Conservation (phyloP, 306 rosid species). For the Gillenia trifoliata region DNA sequence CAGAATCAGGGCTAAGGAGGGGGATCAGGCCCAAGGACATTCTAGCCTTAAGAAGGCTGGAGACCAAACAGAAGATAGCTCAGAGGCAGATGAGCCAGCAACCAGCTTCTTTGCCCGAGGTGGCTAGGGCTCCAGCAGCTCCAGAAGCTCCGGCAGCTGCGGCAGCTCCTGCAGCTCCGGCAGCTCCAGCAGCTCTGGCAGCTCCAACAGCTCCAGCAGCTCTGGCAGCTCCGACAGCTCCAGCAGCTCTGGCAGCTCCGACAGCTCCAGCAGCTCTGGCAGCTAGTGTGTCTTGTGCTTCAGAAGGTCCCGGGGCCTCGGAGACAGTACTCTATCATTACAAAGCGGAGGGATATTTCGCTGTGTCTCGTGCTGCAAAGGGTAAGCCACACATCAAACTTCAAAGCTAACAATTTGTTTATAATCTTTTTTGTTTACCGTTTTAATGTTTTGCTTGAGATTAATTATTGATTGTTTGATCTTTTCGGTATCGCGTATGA, state of each 20-base stretch:
- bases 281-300: constrained; percentile 19
- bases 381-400: not conserved
- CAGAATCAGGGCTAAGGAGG: constrained; percentile 1
- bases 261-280: too few species aligned
- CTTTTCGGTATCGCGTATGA: not conserved
- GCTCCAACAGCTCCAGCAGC: too few species aligned
- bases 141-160: not conserved
- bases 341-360: constrained; percentile 2
- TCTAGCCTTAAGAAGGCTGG: constrained; percentile 25
- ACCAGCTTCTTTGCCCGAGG: constrained; percentile 14
- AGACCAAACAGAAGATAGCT: constrained; percentile 23
- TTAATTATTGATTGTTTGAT: not conserved
- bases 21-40: constrained; percentile 18
- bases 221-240: too few species aligned
- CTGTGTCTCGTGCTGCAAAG: not conserved
- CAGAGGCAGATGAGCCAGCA: constrained; percentile 25
- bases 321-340: constrained; percentile 24
- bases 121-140: not conserved
- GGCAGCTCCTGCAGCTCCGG: too few species aligned
- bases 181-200: too few species aligned
- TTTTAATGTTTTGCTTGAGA: not conserved
- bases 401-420: not conserved
- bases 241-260: too few species aligned
- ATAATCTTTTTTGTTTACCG: not conserved
- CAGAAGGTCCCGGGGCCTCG: constrained; percentile 12